Evolutionary conservation across 768 basidiomycete species (phyloP).

Genomic region (Sarcomyxa edulis): DNA sequence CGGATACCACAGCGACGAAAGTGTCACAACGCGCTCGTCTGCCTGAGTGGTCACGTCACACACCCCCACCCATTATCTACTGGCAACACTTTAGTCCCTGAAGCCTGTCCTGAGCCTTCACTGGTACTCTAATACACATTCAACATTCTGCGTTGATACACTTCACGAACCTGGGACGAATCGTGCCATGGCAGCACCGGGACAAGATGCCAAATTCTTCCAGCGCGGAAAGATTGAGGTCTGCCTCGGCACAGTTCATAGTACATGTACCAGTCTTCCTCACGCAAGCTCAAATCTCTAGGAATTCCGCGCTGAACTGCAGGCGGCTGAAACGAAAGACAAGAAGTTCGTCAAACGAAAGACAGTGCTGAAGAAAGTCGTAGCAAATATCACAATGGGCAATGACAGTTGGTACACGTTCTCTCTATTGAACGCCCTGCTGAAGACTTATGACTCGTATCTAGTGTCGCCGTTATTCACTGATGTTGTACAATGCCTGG

Average conservation of each 20-base stretch:
- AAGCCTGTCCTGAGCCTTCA: too few relatives aligned
- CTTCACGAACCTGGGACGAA: too few relatives aligned
- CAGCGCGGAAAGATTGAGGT: constrained; percentile 91
- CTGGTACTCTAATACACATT: too few relatives aligned
- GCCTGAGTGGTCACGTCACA: too few relatives aligned
- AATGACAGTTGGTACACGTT: constrained; percentile 81
- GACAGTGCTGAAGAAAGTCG: constrained; percentile 93
- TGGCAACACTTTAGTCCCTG: too few relatives aligned
- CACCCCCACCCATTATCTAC: too few relatives aligned
- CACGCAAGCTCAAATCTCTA: constrained; percentile 26
- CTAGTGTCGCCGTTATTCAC: constrained; percentile 91
- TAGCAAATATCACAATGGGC: constrained; percentile 99
- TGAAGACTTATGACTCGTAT: constrained; percentile 12
- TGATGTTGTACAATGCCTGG: constrained; percentile 93
- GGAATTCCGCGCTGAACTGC: constrained; percentile 90
- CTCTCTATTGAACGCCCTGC: constrained; percentile 14
- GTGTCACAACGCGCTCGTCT: too few relatives aligned
- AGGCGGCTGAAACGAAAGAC: constrained; percentile 90
- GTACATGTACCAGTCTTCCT: background rate
- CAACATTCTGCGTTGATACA: too few relatives aligned
- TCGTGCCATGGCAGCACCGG: constrained; percentile 33
- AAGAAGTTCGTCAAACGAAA: constrained; percentile 94
- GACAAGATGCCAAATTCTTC: constrained; percentile 91
- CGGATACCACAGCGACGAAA: too few relatives aligned
- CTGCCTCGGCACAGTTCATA: constrained; percentile 7